Evolutionary conservation across 2,329 filamentous ascomycete species (phyloP).

Genomic region (Aureobasidium sp.): DNA sequence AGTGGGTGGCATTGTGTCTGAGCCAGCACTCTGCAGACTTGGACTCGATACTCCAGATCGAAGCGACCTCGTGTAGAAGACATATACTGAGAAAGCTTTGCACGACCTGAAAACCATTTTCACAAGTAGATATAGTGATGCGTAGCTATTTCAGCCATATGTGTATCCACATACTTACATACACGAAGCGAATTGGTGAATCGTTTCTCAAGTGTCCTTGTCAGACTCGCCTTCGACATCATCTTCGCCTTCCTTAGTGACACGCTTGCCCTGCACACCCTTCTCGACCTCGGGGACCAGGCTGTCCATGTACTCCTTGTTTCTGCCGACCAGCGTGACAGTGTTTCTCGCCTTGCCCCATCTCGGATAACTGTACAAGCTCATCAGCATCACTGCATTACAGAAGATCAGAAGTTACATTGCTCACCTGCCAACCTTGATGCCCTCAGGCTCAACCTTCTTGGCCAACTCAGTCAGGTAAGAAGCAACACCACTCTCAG

Average conservation of each 20-base stretch:
- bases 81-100: not conserved
- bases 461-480: slow-evolving; percentile 75
- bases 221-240: slow-evolving; percentile 33
- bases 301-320: slow-evolving; percentile 69
- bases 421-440: slow-evolving; percentile 70
- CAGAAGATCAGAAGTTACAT: not conserved
- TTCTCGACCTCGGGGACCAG: slow-evolving; percentile 70
- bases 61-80: not conserved
- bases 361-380: slow-evolving; percentile 62
- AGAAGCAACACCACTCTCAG: slow-evolving; percentile 76
- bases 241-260: slow-evolving; percentile 60
- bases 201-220: slow-evolving; percentile 10
- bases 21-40: no score
- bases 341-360: slow-evolving; percentile 87
- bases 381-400: not conserved
- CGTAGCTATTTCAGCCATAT: not conserved
- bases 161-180: not conserved
- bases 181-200: not conserved
- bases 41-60: no score
- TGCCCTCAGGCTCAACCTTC: slow-evolving; percentile 63
- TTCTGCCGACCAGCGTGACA: slow-evolving; percentile 75
- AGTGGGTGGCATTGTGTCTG: no score
- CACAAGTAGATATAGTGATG: no score
- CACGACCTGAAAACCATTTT: not conserved
- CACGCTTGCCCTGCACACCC: slow-evolving; percentile 65